Evolutionary conservation across 1,284 basidiomycete species (phyloP).

Genomic region (Ustilago hordei): DNA sequence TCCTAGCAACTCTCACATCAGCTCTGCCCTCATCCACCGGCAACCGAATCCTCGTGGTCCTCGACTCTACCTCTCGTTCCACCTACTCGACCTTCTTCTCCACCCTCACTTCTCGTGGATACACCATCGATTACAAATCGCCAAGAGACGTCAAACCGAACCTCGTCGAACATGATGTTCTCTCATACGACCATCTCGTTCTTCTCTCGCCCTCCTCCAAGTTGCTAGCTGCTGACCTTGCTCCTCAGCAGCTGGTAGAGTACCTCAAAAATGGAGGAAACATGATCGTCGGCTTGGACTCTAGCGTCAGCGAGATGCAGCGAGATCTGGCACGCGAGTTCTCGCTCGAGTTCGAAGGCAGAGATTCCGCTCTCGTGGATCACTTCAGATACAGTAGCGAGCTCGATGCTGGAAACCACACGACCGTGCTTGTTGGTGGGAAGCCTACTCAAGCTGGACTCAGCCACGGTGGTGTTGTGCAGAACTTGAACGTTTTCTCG

Average conservation of each 20-base stretch:
- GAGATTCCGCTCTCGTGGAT: slow-evolving; percentile 71
- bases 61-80: slow-evolving; percentile 23
- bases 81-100: slow-evolving; percentile 50
- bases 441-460: slow-evolving; percentile 10
- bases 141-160: slow-evolving; percentile 38
- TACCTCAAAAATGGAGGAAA: slow-evolving; percentile 80
- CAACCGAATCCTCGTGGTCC: slow-evolving; percentile 59
- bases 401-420: slow-evolving; percentile 57
- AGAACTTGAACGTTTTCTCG: slow-evolving; percentile 65
- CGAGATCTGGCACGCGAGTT: slow-evolving; percentile 74
- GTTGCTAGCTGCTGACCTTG: slow-evolving; percentile 80
- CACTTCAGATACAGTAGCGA: slow-evolving; percentile 68
- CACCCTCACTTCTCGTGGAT: slow-evolving; percentile 49
- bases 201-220: slow-evolving; percentile 58
- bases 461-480: slow-evolving; percentile 39
- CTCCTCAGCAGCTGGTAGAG: slow-evolving; percentile 83
- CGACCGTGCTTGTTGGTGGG: slow-evolving; percentile 56
- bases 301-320: slow-evolving; percentile 72
- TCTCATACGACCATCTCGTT: slow-evolving; percentile 62
- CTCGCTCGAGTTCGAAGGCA: slow-evolving; percentile 72
- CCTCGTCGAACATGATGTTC: slow-evolving; percentile 58
- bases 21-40: slow-evolving; percentile 57
- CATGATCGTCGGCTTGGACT: slow-evolving; percentile 83
- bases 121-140: slow-evolving; percentile 41
- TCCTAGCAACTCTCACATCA: slow-evolving; percentile 21